phyloP scores from a whole-genome alignment of 306 rosid species.

The Quercus parvula region DNA sequence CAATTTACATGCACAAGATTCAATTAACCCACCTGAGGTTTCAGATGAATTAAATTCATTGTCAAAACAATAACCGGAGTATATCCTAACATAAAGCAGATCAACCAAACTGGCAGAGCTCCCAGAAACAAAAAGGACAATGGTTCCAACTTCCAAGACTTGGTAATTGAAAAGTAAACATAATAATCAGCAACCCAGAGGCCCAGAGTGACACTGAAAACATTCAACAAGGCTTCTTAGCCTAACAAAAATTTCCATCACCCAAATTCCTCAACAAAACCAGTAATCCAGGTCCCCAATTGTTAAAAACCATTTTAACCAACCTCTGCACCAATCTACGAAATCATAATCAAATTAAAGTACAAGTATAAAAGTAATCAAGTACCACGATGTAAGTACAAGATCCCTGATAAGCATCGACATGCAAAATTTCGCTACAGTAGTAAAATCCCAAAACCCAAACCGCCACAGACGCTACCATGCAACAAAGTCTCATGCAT shows the following conservation, averaged over 20 bases:
- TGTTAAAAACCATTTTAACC: neutral
- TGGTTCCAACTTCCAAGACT: neutral
- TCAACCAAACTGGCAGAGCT: neutral
- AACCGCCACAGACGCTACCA: neutral
- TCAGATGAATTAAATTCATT: neutral
- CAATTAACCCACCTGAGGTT: neutral
- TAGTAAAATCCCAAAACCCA: neutral
- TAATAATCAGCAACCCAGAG: neutral
- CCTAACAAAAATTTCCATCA: neutral
- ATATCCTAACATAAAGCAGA: neutral
- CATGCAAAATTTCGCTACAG: neutral
- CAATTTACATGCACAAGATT: neutral
- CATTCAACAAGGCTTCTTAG: neutral
- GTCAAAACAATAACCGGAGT: neutral
- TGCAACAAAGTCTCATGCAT: conserved; percentile 23
- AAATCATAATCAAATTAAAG: neutral
- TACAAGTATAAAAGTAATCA: neutral
- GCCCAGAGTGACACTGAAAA: neutral
- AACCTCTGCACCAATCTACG: neutral
- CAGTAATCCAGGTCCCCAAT: neutral
- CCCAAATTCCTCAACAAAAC: neutral
- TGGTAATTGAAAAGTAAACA: neutral
- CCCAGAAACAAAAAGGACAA: neutral
- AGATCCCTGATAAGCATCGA: conserved; percentile 5
- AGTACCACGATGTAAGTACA: neutral